phyloP scores from a whole-genome alignment of 305 asterid genomes.

The Fraxinus latifolia region DNA sequence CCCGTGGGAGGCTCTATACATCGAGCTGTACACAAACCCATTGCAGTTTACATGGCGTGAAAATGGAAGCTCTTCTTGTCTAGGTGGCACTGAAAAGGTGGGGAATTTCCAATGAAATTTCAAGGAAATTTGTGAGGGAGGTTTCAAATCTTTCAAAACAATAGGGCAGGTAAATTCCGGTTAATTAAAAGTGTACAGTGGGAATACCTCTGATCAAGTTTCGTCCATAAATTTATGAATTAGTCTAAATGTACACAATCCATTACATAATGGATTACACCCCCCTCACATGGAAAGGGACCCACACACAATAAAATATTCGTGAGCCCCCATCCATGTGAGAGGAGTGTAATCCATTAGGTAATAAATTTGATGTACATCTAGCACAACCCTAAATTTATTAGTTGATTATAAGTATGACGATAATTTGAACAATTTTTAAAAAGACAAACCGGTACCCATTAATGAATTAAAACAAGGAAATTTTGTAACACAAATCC shows the following conservation, averaged over 20 bases:
- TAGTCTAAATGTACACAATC: too few species aligned
- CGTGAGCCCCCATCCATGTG: too few species aligned
- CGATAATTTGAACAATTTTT: not conserved
- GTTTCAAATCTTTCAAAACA: not conserved
- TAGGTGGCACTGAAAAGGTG: not conserved
- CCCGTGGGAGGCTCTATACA: too few species aligned
- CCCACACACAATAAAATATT: too few species aligned
- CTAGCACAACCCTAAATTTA: not conserved
- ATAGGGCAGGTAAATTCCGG: not conserved
- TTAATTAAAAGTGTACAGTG: not conserved
- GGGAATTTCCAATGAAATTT: not conserved
- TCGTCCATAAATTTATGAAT: not conserved
- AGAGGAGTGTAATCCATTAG: too few species aligned
- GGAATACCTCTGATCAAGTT: not conserved
- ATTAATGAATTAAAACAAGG: not conserved
- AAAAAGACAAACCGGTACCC: not conserved
- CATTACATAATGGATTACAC: too few species aligned
- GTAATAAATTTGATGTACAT: too few species aligned
- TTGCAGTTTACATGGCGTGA: not conserved
- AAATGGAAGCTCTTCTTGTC: not conserved
- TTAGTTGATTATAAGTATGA: not conserved
- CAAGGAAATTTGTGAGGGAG: not conserved
- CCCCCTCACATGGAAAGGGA: too few species aligned
- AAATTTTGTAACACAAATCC: not conserved
- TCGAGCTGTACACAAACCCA: too few species aligned